Percentiles rank a stretch among this genome's conserved stretches.
These are phyloP conservation scores for Solanum gandarillasii DNA, from an alignment of 257 asterid genomes.

Conservation along the genomic window DNA sequence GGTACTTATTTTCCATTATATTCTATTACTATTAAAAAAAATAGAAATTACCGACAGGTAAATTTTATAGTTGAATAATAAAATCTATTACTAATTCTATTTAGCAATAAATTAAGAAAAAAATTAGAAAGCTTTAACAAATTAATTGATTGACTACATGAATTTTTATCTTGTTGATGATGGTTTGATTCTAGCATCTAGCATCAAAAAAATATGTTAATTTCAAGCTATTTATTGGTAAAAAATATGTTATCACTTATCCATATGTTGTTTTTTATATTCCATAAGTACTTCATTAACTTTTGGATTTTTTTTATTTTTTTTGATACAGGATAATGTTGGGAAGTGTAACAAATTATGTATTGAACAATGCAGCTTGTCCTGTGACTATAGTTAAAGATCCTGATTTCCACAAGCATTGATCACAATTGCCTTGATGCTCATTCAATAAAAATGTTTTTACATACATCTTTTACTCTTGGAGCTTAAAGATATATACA, in stretches of 20 bases:
- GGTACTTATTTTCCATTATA: constrained; percentile 19
- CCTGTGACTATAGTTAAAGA: neutral
- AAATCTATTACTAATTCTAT: neutral
- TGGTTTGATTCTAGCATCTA: too few species aligned
- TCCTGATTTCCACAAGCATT: constrained; percentile 41
- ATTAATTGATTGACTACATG: neutral
- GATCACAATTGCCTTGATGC: neutral
- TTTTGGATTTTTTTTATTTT: neutral
- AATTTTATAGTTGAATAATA: neutral
- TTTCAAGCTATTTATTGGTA: too few species aligned
- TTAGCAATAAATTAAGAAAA: neutral
- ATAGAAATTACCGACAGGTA: neutral
- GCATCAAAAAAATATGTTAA: too few species aligned
- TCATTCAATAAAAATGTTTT: neutral
- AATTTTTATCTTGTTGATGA: too few species aligned
- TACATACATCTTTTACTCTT: neutral
- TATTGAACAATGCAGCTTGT: constrained; percentile 45
- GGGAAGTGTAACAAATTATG: constrained; percentile 70
- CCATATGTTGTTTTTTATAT: neutral
- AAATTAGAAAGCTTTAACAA: rapidly evolving
- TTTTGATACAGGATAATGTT: constrained; percentile 40
- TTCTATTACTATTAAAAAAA: neutral
- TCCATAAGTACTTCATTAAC: neutral
- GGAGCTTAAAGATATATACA: neutral
- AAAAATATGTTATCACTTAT: too few species aligned